Base-by-base conservation (phyloP, 768 basidiomycete genomes). In the Kwoniella sp. region DNA sequence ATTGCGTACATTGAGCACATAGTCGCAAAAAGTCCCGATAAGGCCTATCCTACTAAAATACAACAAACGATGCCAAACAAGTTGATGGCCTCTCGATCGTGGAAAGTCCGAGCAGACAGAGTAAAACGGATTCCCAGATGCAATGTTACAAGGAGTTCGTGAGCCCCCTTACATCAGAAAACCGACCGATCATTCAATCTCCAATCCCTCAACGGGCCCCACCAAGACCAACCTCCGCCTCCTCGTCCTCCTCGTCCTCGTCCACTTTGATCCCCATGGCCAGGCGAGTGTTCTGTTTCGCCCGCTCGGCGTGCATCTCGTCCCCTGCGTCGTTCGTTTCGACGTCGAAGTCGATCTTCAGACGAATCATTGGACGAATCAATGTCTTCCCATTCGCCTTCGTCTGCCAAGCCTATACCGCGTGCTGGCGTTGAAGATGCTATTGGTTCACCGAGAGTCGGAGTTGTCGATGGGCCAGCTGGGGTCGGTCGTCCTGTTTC, bases 181-280 rank as follows among this genome's bases (percentile, higher is more conserved):
- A 55, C 56, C 50, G 61, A 68, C 17, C 73, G 60, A 65, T 77
- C 76, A 25, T 61, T 55, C 59, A 75, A 67, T 46, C 76, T 58
- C 72, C 74, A 79, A 50, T 76, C 72, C 49, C 68, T 68, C 30
- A 80, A 57, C 21, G 79, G 79, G 26, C 78, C 78, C 77, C 78
- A 77, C 79, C 79, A 80, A 26, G 70, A 74, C 79, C 79, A 80
- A 0, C 76, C 72, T n/a, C 62, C 33, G 22, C 30, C 12, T 50
- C 36, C 17, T 48, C 51, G 13, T 24, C 15, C 33, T 17, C 22
- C 29, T 50, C 24, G 36, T 48, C 58, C 9, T 55, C 25, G 13
- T 29, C 25, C 30, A 30, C 50, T 56, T 19, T 22, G 29, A 19
- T 40, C 52, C 40, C n/a, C n/a, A n/a, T n/a, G n/a, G n/a, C n/a